These are phyloP conservation scores for Mrakia blollopis DNA, from an alignment of 768 basidiomycete genomes.

Conservation along the genomic window DNA sequence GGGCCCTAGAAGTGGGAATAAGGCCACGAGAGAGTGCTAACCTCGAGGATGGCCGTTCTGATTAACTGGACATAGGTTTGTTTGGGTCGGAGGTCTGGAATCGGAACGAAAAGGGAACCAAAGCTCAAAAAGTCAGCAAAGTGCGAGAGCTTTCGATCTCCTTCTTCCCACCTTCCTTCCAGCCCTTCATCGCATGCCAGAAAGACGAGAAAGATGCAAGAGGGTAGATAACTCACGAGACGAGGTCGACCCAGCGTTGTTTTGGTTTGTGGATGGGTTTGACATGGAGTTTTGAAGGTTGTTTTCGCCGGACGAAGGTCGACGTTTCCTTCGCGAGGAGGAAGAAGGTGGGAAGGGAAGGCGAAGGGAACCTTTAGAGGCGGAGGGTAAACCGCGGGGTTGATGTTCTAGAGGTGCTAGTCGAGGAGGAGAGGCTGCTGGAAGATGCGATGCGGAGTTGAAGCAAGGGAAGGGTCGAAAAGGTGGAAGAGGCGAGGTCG, in stretches of 20 bases:
- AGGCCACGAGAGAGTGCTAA: not conserved
- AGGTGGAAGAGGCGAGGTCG: not conserved
- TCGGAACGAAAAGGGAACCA: not conserved
- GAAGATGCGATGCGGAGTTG: not conserved
- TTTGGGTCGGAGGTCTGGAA: conserved; percentile 8
- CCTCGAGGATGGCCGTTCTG: conserved; percentile 3
- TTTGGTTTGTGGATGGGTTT: too few relatives aligned
- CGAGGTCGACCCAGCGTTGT: too few relatives aligned
- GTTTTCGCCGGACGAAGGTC: too few relatives aligned
- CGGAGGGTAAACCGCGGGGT: too few relatives aligned
- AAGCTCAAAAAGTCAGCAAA: not conserved
- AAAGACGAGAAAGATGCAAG: not conserved
- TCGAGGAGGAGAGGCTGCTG: not conserved
- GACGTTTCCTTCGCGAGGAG: too few relatives aligned
- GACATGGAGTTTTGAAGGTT: too few relatives aligned
- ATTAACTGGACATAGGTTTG: conserved; percentile 7
- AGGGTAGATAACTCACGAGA: not conserved
- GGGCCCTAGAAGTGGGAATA: too few relatives aligned
- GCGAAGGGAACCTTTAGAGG: too few relatives aligned
- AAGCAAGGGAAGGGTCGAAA: not conserved
- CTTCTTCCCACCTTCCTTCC: not conserved
- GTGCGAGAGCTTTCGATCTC: not conserved
- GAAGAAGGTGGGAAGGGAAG: too few relatives aligned
- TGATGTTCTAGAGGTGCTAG: not conserved
- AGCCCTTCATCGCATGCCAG: not conserved